Evolutionary conservation across 2,329 filamentous ascomycete genomes (phyloP).

Genomic region (Penicillium nordicum): DNA sequence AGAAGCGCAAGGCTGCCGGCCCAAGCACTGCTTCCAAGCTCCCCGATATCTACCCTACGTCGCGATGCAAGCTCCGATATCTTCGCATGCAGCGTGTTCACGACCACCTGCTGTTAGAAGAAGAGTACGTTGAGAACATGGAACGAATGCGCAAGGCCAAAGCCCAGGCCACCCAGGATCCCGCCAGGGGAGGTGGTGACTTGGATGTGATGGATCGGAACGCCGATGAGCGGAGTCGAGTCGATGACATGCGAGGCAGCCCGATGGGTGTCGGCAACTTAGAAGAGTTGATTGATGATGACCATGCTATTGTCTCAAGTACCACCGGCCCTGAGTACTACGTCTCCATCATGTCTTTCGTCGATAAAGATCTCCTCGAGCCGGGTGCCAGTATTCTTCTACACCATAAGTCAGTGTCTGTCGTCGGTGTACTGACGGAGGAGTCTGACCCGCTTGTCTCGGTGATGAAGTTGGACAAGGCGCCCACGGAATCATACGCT

Average conservation of each 20-base stretch:
- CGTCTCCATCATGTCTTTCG: constrained; percentile 99
- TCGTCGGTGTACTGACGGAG: constrained; percentile 94
- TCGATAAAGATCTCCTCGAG: constrained; percentile 96
- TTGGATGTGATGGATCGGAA: constrained; percentile 79
- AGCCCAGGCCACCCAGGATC: constrained; percentile 59
- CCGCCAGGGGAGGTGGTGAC: constrained; percentile 59
- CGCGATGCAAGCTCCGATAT: constrained; percentile 94
- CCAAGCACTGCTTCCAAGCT: constrained; percentile 94
- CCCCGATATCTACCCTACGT: constrained; percentile 88
- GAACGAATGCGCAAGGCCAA: constrained; percentile 93
- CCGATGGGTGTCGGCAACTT: constrained; percentile 98
- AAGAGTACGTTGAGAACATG: constrained; percentile 99
- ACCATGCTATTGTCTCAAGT: constrained; percentile 97
- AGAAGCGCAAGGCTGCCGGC: constrained; percentile 95
- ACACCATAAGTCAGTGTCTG: constrained; percentile 96
- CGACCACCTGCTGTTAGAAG: constrained; percentile 92
- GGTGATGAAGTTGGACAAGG: constrained; percentile 99
- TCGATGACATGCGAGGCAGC: constrained; percentile 97
- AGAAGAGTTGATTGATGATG: constrained; percentile 98
- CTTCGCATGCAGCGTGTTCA: constrained; percentile 98
- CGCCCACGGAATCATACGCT: constrained; percentile 94
- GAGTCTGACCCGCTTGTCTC: constrained; percentile 93
- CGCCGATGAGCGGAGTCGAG: constrained; percentile 88
- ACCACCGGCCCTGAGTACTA: constrained; percentile 98
- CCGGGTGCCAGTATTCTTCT: constrained; percentile 92